Evolutionary conservation across 1,284 basidiomycete genomes (phyloP), one percentile per base, ranked within the genome.

Genomic region (Caloboletus firmus): DNA sequence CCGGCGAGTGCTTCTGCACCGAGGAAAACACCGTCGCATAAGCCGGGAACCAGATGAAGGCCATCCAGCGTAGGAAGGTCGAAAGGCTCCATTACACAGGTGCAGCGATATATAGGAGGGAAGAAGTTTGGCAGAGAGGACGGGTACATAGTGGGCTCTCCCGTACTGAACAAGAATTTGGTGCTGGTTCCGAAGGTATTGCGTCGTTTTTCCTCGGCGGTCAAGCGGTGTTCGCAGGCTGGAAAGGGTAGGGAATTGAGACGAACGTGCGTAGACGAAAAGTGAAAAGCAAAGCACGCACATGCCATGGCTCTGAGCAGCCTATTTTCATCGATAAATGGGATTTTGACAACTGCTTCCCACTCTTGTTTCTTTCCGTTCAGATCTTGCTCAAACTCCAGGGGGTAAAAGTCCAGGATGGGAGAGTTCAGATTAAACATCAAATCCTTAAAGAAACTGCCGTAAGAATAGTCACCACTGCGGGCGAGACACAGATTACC

Each of bases 321-420:
- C 46, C 93, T 79, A 17, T 78, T 67, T 72, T 97, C 87, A 46
- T 98, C 87, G 59, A 99, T 99, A 73, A 99, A 99, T 0, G 97
- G 97, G 62, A 99, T 98, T 76, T 99, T 98, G 56, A 99, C 94
- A 55, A 99, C 85, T 0, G 96, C 96, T 71, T 99, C 97, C 97
- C 97, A 99, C 34, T 98, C 95, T 64, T 90, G 87, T 71, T 96
- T 99, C 81, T 99, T 99, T 46, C 97, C 97, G 66, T 99, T 99
- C 67, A 98, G 75, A 74, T 99, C 97, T 60, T 85, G 85, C 61
- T 93, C 94, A 62, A 98, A 99, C 50, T 93, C 84, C 15, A 76
- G 62, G 0, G 97, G 97, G 70, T 99, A 99, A 75, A 99, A 99
- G 68, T 97, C 93, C 50, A 93, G 73, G 64, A 99, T 98, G 0